These are phyloP conservation scores for Ascodesmis nigricans DNA, from an alignment of 495 filamentous ascomycete species.

Conservation along the genomic window DNA sequence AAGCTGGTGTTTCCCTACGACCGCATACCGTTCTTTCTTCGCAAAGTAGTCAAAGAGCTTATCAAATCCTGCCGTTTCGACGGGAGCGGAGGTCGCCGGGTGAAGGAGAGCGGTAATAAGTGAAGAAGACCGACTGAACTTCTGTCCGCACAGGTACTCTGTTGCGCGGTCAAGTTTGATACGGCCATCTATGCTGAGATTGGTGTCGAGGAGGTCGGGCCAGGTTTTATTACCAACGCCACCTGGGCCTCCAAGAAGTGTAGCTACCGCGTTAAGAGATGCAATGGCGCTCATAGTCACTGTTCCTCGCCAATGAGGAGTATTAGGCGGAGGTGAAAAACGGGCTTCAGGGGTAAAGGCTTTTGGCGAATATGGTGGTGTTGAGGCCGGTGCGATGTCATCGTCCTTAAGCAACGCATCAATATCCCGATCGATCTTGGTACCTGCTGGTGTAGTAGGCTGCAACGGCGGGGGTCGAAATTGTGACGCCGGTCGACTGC, in stretches of 20 bases:
- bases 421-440: slow-evolving; percentile 58
- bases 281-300: slow-evolving; percentile 56
- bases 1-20: slow-evolving; percentile 17
- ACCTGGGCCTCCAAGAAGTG: slow-evolving; percentile 63
- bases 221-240: slow-evolving; percentile 37
- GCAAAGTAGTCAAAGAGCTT: slow-evolving; percentile 73
- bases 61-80: slow-evolving; percentile 33
- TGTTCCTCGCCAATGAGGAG: slow-evolving; percentile 50
- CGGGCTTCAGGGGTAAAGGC: slow-evolving; percentile 39
- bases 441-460: slow-evolving; percentile 27
- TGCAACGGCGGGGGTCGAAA: slow-evolving; percentile 26
- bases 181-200: slow-evolving; percentile 56
- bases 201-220: slow-evolving; percentile 46
- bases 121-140: slow-evolving; percentile 18
- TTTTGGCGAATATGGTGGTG: slow-evolving; percentile 66
- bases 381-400: slow-evolving; percentile 41
- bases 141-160: slow-evolving; percentile 59
- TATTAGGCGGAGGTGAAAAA: slow-evolving; percentile 26
- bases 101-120: slow-evolving; percentile 32
- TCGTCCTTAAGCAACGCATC: slow-evolving; percentile 73
- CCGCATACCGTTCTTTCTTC: slow-evolving; percentile 30
- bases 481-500: slow-evolving; percentile 15
- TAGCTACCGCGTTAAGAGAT: slow-evolving; percentile 52
- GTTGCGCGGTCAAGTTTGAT: slow-evolving; percentile 61
- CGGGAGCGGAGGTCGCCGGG: slow-evolving; percentile 22